These are phyloP conservation scores for Colletotrichum horii DNA, from an alignment of 2,329 filamentous ascomycete genomes.

Conservation along the genomic window DNA sequence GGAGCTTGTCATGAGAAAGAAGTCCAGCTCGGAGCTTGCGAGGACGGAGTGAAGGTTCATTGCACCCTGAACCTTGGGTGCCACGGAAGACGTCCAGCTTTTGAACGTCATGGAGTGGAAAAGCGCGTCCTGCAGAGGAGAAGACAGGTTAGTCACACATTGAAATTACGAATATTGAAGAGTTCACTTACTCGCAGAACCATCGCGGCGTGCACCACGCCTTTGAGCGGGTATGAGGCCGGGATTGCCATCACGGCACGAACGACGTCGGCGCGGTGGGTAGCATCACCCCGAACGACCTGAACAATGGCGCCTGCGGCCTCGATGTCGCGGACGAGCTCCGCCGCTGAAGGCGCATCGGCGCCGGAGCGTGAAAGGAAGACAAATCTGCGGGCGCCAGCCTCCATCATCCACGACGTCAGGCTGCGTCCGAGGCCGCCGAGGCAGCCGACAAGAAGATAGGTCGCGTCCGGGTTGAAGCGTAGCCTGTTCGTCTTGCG, in stretches of 20 bases:
- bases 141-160: too few relatives aligned
- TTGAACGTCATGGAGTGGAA: neutral
- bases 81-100: constrained; percentile 26
- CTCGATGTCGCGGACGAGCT: constrained; percentile 8
- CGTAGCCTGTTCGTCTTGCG: neutral
- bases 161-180: too few relatives aligned
- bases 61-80: constrained; percentile 27
- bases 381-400: constrained; percentile 32
- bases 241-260: too few relatives aligned
- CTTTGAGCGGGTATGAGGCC: too few relatives aligned
- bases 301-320: neutral
- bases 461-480: neutral
- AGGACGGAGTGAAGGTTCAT: constrained; percentile 29
- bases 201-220: neutral
- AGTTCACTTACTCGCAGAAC: neutral
- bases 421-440: constrained; percentile 39
- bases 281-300: neutral
- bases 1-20: constrained; percentile 31
- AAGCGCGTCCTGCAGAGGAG: neutral
- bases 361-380: constrained; percentile 34
- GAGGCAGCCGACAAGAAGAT: constrained; percentile 24
- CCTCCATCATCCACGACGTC: constrained; percentile 33
- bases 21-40: constrained; percentile 28
- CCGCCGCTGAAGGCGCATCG: constrained; percentile 27
- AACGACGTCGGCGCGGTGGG: neutral